Evolutionary conservation across 306 rosid species (phyloP).

Genomic region (Mimosa pudica): DNA sequence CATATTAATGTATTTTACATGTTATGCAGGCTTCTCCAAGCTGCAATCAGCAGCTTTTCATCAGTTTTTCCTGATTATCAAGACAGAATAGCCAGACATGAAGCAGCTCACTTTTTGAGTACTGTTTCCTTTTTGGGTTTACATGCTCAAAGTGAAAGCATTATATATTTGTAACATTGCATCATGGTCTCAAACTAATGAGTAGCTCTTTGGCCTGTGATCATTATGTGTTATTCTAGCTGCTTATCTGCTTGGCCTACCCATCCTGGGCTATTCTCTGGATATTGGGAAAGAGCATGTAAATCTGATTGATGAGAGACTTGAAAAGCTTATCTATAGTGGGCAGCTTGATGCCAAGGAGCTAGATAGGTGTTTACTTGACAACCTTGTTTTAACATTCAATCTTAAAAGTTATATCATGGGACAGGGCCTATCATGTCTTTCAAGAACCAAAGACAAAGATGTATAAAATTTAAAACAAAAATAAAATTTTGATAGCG

Average conservation of each 20-base stretch:
- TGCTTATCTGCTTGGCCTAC: slow-evolving; percentile 89
- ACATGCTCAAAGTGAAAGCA: slow-evolving; percentile 3
- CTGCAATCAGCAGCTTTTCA: slow-evolving; percentile 84
- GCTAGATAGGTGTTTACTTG: slow-evolving; percentile 59
- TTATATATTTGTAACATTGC: slow-evolving; percentile 13
- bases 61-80: slow-evolving; percentile 89
- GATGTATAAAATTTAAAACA: slow-evolving; percentile 5
- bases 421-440: background rate
- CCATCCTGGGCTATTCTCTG: slow-evolving; percentile 76
- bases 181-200: slow-evolving; percentile 14
- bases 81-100: slow-evolving; percentile 88
- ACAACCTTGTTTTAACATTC: background rate
- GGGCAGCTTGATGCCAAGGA: slow-evolving; percentile 92
- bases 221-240: slow-evolving; percentile 38
- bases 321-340: slow-evolving; percentile 83
- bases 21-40: slow-evolving; percentile 88
- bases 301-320: slow-evolving; percentile 83
- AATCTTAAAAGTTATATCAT: slow-evolving; percentile 11
- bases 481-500: background rate
- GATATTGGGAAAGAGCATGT: slow-evolving; percentile 98
- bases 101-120: slow-evolving; percentile 96
- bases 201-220: slow-evolving; percentile 19
- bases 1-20: slow-evolving; percentile 31
- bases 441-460: slow-evolving; percentile 23
- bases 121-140: slow-evolving; percentile 18